Base-by-base conservation (phyloP, 2,329 filamentous ascomycete species). In the Oidium heveae region DNA sequence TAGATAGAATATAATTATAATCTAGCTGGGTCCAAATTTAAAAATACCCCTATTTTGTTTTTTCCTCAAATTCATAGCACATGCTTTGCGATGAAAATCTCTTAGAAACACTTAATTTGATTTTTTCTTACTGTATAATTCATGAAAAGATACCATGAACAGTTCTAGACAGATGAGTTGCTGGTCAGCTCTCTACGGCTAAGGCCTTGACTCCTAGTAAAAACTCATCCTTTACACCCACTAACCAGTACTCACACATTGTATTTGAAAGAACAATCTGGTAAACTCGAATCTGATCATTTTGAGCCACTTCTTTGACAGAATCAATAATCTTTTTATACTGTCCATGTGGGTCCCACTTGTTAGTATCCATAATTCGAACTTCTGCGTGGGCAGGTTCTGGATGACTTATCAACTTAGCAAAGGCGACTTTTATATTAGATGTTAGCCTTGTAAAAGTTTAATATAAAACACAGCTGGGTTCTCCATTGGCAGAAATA, bases 171-270 rank as follows among this genome's bases (percentile, higher is more conserved):
- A 43, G 16, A 13, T 43, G 39, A 43, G 8, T 7, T n/a, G 39
- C 16, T n/a, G 5, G 10, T 51, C 46, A 83, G 62, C 74, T 79
- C 72, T 94, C 87, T 58, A 94, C 73, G 28, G 82, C 77, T 68
- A 86, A 69, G 12, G 82, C 84, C 72, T 86, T 89, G 55, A 82
- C 73, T 15, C 88, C 88, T 8, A 94, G 78, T 57, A 94, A 63
- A 68, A 72, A 75, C 13, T 72, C 74, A 53, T 68, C 68, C 62
- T 80, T 73, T 60, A 82, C 65, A 22, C 76, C 77, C 50, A 94
- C 70, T 56, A 94, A 70, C 74, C 81, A 94, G 67, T 94, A 94
- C 68, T 93, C 84, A 15, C 74, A 72, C 64, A 82, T 74, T 28
- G 79, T 77, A 13, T 71, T 70, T 47, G 75, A 78, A 61, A 76